Conservation (phyloP, 176 grass and related monocot species). For the Stipa capillata region DNA sequence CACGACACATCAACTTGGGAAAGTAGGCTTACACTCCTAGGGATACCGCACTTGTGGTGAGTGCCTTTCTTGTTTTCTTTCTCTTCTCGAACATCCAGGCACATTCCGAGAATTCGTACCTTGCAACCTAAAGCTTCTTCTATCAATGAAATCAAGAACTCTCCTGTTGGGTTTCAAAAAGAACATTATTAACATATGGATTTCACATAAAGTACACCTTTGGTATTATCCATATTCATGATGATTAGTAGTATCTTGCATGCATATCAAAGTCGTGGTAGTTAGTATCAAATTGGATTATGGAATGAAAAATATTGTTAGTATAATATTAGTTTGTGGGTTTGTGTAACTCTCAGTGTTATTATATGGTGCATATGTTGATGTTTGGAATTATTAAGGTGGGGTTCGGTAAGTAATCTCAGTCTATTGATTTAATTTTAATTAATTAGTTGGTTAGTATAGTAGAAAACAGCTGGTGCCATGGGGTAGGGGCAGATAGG, state of each 20-base stretch:
- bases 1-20: no score
- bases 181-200: background rate
- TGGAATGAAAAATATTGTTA: conserved; percentile 12
- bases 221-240: background rate
- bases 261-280: background rate
- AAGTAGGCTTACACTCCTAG: no score
- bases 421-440: background rate
- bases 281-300: background rate
- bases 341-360: background rate
- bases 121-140: no score
- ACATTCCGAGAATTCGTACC: no score
- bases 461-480: conserved; percentile 1
- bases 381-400: background rate
- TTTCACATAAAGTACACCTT: conserved; percentile 7
- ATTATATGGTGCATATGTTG: conserved; percentile 10
- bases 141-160: no score
- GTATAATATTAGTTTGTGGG: background rate
- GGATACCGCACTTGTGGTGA: no score
- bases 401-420: background rate
- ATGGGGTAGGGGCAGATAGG: background rate
- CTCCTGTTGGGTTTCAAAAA: no score
- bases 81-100: no score
- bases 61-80: no score
- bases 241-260: conserved; percentile 5
- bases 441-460: background rate